These are phyloP conservation scores for Candida arabinofermentans DNA, from an alignment of 805 yeast species.

Conservation along the genomic window DNA sequence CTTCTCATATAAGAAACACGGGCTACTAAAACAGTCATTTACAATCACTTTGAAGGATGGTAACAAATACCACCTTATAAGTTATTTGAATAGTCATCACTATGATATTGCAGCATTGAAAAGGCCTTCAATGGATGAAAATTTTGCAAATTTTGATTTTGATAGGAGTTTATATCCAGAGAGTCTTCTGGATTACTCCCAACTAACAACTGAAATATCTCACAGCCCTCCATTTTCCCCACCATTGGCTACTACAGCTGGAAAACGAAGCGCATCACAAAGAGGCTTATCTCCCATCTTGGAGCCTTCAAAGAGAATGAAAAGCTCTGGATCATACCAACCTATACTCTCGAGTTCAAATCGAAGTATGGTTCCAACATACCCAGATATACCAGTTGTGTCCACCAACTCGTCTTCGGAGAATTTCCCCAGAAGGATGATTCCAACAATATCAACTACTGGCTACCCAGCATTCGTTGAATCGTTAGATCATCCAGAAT, in stretches of 20 bases:
- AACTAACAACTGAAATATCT: not conserved
- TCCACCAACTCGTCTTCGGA: no score
- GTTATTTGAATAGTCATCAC: constrained; percentile 37
- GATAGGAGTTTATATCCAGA: constrained; percentile 22
- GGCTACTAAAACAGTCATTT: constrained; percentile 63
- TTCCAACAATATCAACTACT: not conserved
- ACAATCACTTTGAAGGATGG: constrained; percentile 49
- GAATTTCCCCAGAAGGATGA: no score
- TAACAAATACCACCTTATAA: constrained; percentile 56
- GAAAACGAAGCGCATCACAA: no score
- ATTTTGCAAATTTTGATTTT: constrained; percentile 25
- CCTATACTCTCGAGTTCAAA: no score
- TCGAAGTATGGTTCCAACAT: no score
- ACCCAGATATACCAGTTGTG: no score
- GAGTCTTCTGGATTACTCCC: not conserved
- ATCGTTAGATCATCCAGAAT: not conserved
- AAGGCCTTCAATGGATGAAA: constrained; percentile 44
- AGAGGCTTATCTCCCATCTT: no score
- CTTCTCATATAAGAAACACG: constrained; percentile 43
- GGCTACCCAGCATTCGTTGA: no score
- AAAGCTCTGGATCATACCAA: no score
- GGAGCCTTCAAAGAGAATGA: no score
- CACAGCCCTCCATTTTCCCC: no score
- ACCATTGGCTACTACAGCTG: no score
- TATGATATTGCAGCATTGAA: constrained; percentile 15